Conservation (phyloP, 257 asterid species). For the Anisodus acutangulus region DNA sequence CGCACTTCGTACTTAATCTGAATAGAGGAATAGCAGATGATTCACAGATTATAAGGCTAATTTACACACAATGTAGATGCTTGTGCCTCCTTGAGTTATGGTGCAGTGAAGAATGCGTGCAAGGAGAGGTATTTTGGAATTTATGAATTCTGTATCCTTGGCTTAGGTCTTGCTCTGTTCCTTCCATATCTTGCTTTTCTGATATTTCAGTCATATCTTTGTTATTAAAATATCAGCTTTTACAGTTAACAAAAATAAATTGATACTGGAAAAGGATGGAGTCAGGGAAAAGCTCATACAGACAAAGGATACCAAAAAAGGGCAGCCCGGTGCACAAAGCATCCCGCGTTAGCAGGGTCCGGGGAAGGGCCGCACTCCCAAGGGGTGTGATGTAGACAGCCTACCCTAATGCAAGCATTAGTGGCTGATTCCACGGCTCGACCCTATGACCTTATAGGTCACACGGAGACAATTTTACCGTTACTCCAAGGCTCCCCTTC, state of each 20-base stretch:
- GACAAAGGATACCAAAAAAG: background rate
- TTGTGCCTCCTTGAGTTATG: background rate
- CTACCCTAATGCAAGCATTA: too few species aligned
- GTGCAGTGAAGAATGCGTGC: background rate
- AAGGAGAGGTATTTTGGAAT: slow-evolving; percentile 11
- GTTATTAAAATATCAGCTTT: background rate
- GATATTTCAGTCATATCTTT: slow-evolving; percentile 17
- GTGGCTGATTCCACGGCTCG: too few species aligned
- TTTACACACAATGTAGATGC: background rate
- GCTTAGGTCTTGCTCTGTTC: background rate
- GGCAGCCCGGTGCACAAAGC: too few species aligned
- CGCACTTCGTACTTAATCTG: background rate
- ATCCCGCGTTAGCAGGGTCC: too few species aligned
- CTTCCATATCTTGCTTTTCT: background rate
- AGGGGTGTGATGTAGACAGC: too few species aligned
- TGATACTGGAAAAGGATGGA: background rate
- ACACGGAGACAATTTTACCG: too few species aligned
- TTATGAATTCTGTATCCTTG: background rate
- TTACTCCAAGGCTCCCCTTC: too few species aligned
- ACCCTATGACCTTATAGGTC: too few species aligned
- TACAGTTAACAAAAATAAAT: background rate
- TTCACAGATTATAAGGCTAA: slow-evolving; percentile 2
- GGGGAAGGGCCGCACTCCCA: too few species aligned
- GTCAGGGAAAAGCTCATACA: background rate
- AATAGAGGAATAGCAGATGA: background rate